These are phyloP conservation scores for Ballota nigra DNA, from an alignment of 257 asterid genomes.

Conservation along the genomic window DNA sequence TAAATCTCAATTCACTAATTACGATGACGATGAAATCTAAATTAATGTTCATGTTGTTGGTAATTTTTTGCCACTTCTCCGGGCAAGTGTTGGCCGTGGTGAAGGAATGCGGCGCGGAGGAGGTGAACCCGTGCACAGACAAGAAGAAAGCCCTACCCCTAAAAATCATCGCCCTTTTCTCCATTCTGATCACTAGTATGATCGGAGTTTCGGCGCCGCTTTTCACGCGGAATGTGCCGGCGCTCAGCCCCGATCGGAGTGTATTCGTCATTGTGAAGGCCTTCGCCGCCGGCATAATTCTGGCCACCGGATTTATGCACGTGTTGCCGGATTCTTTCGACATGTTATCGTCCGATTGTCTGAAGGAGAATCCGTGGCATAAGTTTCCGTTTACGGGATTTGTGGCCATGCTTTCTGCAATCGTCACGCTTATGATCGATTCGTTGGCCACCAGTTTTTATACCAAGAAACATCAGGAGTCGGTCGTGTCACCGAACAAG, in stretches of 20 bases:
- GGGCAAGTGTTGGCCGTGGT: conserved; percentile 26
- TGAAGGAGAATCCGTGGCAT: conserved; percentile 55
- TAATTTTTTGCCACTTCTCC: conserved; percentile 22
- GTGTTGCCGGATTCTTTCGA: conserved; percentile 64
- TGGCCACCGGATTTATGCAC: conserved; percentile 68
- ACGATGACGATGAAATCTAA: not conserved
- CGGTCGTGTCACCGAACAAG: conserved; percentile 14
- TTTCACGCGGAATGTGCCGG: conserved; percentile 41
- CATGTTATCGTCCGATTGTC: conserved; percentile 46
- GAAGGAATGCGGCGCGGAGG: conserved; percentile 37
- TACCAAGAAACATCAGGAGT: conserved; percentile 29
- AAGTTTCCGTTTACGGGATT: conserved; percentile 59
- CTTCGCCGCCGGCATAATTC: conserved; percentile 55
- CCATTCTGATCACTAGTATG: conserved; percentile 50
- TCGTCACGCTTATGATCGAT: conserved; percentile 48
- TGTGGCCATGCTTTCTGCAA: conserved; percentile 57
- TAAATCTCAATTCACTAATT: too few relatives aligned
- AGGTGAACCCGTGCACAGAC: conserved; percentile 31
- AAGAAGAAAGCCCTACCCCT: conserved; percentile 44
- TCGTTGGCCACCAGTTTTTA: conserved; percentile 60
- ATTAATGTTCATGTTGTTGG: not conserved
- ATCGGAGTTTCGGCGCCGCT: conserved; percentile 57
- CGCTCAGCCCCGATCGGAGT: conserved; percentile 39
- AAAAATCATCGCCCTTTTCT: conserved; percentile 57
- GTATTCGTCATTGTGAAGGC: conserved; percentile 49